Evolutionary conservation across 495 filamentous ascomycete genomes (phyloP).

Genomic region (Xylaria bambusicola): DNA sequence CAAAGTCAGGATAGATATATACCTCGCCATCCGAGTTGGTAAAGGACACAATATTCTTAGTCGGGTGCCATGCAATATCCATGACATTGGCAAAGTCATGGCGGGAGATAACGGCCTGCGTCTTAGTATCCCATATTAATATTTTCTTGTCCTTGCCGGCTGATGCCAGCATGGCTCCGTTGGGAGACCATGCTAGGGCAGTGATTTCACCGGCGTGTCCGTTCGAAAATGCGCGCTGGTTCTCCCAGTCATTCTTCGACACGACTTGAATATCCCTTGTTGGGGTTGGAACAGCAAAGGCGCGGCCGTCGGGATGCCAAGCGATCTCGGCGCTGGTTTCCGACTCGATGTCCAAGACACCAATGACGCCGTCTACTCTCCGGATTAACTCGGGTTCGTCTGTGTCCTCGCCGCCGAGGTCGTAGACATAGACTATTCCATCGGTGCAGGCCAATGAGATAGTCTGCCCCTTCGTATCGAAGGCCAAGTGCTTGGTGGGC

Average conservation of each 20-base stretch:
- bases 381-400: slow-evolving; percentile 79
- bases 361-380: slow-evolving; percentile 85
- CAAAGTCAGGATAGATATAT: slow-evolving; percentile 81
- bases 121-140: slow-evolving; percentile 85
- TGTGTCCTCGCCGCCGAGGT: slow-evolving; percentile 69
- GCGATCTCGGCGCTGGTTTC: slow-evolving; percentile 73
- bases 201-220: slow-evolving; percentile 88
- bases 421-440: slow-evolving; percentile 87
- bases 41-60: slow-evolving; percentile 82
- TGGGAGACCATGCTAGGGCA: slow-evolving; percentile 87
- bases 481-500: slow-evolving; percentile 85
- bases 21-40: slow-evolving; percentile 89
- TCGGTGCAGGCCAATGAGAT: slow-evolving; percentile 84
- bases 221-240: slow-evolving; percentile 71
- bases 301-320: slow-evolving; percentile 95
- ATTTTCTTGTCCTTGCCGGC: slow-evolving; percentile 82
- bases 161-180: slow-evolving; percentile 82
- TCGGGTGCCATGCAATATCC: slow-evolving; percentile 88
- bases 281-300: slow-evolving; percentile 82
- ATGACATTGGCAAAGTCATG: slow-evolving; percentile 81
- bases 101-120: slow-evolving; percentile 71
- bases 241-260: slow-evolving; percentile 82
- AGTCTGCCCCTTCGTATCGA: slow-evolving; percentile 77
- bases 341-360: slow-evolving; percentile 71
- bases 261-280: slow-evolving; percentile 85